These are phyloP conservation scores for Phytomonas sp. DNA, from an alignment of 208 protist species.

Conservation along the genomic window DNA sequence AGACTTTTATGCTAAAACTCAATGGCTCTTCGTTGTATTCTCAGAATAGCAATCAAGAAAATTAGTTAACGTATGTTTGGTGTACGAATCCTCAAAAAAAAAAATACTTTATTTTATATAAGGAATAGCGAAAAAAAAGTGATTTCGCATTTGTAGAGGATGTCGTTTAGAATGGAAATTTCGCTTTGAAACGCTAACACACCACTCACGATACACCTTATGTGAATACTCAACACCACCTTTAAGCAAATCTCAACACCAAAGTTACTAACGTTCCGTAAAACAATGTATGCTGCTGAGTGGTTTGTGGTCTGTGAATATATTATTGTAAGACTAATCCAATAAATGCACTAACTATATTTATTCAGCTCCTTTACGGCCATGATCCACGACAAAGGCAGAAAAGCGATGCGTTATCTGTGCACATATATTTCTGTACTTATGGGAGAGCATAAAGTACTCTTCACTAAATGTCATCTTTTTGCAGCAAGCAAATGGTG, in stretches of 20 bases:
- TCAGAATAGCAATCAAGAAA: background rate
- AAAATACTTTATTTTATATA: slow-evolving; percentile 1
- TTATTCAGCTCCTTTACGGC: background rate
- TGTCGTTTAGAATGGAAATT: background rate
- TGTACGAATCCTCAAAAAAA: background rate
- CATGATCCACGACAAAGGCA: background rate
- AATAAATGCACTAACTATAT: background rate
- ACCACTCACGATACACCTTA: background rate
- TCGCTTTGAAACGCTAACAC: background rate
- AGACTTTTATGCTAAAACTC: background rate
- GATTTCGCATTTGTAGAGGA: background rate
- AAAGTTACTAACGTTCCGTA: too few species aligned
- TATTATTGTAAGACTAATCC: background rate
- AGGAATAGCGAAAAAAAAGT: background rate
- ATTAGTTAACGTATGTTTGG: background rate
- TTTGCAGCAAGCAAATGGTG: too few species aligned
- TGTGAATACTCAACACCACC: too few species aligned
- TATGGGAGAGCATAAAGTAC: background rate
- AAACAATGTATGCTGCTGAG: background rate
- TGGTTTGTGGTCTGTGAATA: background rate
- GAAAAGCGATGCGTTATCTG: background rate
- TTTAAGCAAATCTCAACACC: too few species aligned
- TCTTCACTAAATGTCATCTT: background rate
- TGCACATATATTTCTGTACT: background rate
- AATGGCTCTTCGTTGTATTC: background rate